Conservation (phyloP, 257 asterid genomes). For the Leonotis leonurus region DNA sequence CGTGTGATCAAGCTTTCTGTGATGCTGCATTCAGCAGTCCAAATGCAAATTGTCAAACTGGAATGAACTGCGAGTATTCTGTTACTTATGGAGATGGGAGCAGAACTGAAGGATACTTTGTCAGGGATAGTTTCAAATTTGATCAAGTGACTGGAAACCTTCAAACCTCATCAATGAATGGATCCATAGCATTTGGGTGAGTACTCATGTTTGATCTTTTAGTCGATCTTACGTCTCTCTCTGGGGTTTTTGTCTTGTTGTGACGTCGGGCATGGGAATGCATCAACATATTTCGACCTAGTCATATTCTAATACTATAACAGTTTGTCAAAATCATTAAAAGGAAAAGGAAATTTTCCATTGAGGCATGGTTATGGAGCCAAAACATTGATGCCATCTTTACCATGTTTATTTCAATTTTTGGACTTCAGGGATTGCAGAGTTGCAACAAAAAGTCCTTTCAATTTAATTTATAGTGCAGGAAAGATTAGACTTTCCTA, state of each 20-base stretch:
- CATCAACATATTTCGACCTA: not conserved
- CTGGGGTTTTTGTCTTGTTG: conserved; percentile 8
- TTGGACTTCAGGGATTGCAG: too few relatives aligned
- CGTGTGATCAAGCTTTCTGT: conserved; percentile 82
- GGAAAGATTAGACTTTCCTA: too few relatives aligned
- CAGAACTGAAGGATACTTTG: conserved; percentile 78
- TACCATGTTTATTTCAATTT: not conserved
- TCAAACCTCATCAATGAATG: conserved; percentile 63
- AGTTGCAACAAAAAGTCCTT: too few relatives aligned
- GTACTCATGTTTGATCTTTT: conserved; percentile 24
- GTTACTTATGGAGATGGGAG: conserved; percentile 92
- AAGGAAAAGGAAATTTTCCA: not conserved
- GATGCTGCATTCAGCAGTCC: conserved; percentile 37
- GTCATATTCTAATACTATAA: too few relatives aligned
- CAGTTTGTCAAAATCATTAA: too few relatives aligned
- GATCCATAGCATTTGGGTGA: conserved; percentile 90
- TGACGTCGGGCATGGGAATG: not conserved
- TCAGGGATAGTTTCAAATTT: conserved; percentile 54
- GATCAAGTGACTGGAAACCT: conserved; percentile 77
- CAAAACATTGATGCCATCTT: not conserved
- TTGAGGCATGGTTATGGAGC: not conserved
- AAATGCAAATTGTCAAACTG: conserved; percentile 58
- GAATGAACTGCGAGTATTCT: conserved; percentile 68
- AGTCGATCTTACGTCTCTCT: not conserved
- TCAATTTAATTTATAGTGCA: too few relatives aligned